Conservation (phyloP, 2,329 filamentous ascomycete genomes). For the Albophoma yamanashiensis region DNA sequence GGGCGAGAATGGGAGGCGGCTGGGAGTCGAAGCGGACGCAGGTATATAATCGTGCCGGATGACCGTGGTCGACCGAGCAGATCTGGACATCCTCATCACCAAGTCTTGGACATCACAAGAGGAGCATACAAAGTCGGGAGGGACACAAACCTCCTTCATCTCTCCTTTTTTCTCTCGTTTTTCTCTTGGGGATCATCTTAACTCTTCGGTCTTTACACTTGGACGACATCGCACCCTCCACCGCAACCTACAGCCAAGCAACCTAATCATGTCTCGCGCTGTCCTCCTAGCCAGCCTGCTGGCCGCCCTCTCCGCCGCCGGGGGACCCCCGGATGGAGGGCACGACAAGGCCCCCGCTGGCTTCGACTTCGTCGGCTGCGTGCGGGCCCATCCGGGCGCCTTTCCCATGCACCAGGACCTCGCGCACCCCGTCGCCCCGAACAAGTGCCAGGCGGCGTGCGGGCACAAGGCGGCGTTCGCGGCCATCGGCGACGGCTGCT, state of each 20-base stretch:
- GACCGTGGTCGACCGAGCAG: background rate
- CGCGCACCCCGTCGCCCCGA: constrained; percentile 6
- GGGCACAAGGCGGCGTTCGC: constrained; percentile 5
- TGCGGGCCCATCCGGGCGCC: constrained; percentile 6
- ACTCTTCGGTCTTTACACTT: background rate
- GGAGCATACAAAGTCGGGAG: background rate
- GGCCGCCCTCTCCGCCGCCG: constrained; percentile 11
- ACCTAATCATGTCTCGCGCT: constrained; percentile 6
- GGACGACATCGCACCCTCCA: too few species aligned
- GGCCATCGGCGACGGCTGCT: constrained; percentile 11
- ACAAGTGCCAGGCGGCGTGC: constrained; percentile 12
- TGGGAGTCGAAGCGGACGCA: background rate
- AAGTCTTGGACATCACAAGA: background rate
- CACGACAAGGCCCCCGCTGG: constrained; percentile 4
- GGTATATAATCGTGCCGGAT: background rate
- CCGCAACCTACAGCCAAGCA: too few species aligned
- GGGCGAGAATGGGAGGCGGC: background rate
- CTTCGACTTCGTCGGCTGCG: constrained; percentile 18
- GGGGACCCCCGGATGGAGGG: background rate
- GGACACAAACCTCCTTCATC: background rate
- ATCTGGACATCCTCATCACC: background rate
- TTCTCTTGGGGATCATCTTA: background rate
- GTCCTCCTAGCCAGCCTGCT: constrained; percentile 12
- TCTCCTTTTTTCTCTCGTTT: background rate
- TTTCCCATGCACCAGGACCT: constrained; percentile 10